phyloP scores from a whole-genome alignment of 805 yeast genomes.

The Pichia gijzeniarum region DNA sequence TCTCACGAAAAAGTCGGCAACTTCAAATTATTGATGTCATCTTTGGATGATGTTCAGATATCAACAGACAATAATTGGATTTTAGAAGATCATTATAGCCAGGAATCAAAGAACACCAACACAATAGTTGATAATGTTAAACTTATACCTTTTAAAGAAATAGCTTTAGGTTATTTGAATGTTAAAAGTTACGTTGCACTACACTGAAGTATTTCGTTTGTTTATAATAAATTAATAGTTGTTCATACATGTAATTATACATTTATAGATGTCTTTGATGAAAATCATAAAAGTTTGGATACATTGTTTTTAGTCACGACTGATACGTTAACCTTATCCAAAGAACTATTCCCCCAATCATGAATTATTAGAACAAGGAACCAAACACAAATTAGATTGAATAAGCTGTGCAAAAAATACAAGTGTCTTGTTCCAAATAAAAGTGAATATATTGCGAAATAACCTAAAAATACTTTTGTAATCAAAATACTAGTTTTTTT shows the following conservation, averaged over 20 bases:
- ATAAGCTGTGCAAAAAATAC: conserved; percentile 77
- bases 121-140: conserved; percentile 11
- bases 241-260: background rate
- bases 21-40: conserved; percentile 22
- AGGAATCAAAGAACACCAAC: background rate
- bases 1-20: conserved; percentile 1
- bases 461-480: conserved; percentile 37
- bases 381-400: conserved; percentile 59
- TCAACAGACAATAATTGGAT: conserved; percentile 22
- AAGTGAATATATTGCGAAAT: conserved; percentile 54
- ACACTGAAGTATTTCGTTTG: background rate
- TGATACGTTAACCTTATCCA: conserved; percentile 1
- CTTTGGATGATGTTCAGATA: conserved; percentile 13
- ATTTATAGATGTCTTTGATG: background rate
- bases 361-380: conserved; percentile 27
- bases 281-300: conserved; percentile 5
- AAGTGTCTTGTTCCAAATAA: conserved; percentile 75
- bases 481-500: conserved; percentile 24
- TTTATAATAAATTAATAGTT: background rate
- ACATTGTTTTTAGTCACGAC: background rate
- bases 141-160: conserved; percentile 19
- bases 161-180: conserved; percentile 22
- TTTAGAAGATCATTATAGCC: conserved; percentile 11
- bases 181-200: conserved; percentile 22
- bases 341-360: conserved; percentile 19